Percentiles rank a stretch among this genome's conserved stretches.
phyloP scores from a whole-genome alignment of 106 monocot species.

The Dendrobium nobile region DNA sequence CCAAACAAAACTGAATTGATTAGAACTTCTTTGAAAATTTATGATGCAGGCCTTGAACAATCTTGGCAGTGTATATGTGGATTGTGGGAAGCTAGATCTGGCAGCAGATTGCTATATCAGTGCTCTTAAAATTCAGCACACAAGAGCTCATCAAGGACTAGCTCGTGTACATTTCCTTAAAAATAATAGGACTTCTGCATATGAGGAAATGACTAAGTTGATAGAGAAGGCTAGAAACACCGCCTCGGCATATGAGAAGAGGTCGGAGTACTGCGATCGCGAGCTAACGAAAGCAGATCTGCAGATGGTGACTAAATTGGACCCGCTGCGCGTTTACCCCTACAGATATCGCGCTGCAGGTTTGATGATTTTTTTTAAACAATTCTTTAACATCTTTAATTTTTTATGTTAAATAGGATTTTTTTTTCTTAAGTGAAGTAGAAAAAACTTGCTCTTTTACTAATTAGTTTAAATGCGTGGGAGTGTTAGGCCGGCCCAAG shows the following conservation, averaged over 20 bases:
- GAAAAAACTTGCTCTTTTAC: too few relatives aligned
- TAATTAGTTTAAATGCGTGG: too few relatives aligned
- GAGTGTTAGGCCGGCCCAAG: too few relatives aligned
- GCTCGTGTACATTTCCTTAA: slow-evolving; percentile 92
- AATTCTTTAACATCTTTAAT: neutral
- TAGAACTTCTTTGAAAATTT: neutral
- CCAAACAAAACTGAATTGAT: too few relatives aligned
- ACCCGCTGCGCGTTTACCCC: slow-evolving; percentile 87
- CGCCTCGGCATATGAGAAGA: slow-evolving; percentile 97
- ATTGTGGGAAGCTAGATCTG: slow-evolving; percentile 78
- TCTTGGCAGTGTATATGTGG: slow-evolving; percentile 99
- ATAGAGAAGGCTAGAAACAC: slow-evolving; percentile 87
- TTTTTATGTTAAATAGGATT: too few relatives aligned
- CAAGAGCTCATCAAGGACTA: slow-evolving; percentile 91
- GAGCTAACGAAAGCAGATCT: slow-evolving; percentile 77
- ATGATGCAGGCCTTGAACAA: slow-evolving; percentile 83
- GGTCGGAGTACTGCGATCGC: slow-evolving; percentile 92
- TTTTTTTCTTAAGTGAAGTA: too few relatives aligned
- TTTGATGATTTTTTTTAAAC: slow-evolving; percentile 15
- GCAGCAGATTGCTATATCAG: slow-evolving; percentile 92
- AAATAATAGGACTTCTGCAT: slow-evolving; percentile 73
- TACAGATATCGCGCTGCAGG: slow-evolving; percentile 99
- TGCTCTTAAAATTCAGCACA: slow-evolving; percentile 91
- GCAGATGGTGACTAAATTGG: slow-evolving; percentile 84
- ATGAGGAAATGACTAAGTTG: slow-evolving; percentile 89